Percentiles rank a stretch among this genome's conserved stretches.
phyloP scores from a whole-genome alignment of 352 stramenopile genomes.

The Aphanomyces cochlioides region DNA sequence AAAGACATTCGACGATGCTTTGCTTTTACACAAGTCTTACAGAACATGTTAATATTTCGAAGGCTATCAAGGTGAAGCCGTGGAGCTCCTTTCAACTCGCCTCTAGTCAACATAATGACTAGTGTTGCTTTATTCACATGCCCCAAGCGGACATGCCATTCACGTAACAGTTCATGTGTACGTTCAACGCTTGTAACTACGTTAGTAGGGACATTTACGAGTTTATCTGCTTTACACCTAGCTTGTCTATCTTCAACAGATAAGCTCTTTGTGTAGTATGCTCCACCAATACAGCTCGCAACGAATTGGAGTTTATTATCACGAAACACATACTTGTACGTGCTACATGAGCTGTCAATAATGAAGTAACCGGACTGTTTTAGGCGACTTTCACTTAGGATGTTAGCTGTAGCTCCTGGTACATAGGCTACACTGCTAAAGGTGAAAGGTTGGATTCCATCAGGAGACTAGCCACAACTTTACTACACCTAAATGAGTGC shows the following conservation, averaged over 20 bases:
- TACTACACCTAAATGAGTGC: background rate
- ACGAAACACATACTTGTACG: background rate
- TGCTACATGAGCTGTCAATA: background rate
- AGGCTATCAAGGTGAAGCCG: background rate
- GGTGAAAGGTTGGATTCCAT: background rate
- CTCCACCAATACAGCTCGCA: background rate
- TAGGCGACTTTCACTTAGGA: background rate
- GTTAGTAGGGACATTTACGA: background rate
- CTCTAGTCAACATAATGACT: background rate
- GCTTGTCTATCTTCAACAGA: too few relatives aligned
- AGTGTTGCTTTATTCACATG: background rate
- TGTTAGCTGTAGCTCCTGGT: background rate
- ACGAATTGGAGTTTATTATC: background rate
- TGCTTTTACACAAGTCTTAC: background rate
- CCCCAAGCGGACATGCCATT: background rate
- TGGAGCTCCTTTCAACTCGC: background rate
- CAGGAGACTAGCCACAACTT: background rate
- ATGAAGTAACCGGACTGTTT: background rate
- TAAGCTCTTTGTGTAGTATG: too few relatives aligned
- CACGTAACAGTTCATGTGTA: background rate
- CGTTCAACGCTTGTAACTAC: background rate
- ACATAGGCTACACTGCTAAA: constrained; percentile 1
- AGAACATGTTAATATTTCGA: background rate
- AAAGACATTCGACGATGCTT: background rate
- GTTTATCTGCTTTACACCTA: background rate